phyloP scores from a whole-genome alignment of 1,284 basidiomycete genomes.

The Trichosporon coremiiforme region DNA sequence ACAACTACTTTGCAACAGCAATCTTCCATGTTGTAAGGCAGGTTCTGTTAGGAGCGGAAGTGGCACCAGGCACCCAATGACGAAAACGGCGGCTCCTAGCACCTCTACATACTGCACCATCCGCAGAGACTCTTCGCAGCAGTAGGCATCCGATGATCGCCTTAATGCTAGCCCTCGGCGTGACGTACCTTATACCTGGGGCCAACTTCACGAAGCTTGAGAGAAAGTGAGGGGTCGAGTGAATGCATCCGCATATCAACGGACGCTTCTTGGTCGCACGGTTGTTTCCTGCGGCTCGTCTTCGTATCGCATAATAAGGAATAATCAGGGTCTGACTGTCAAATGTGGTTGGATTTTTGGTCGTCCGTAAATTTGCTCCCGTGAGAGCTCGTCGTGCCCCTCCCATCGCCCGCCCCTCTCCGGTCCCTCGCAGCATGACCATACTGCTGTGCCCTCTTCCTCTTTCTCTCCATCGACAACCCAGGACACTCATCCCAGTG shows the following conservation, averaged over 20 bases:
- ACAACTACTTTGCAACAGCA: no score
- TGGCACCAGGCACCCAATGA: not conserved
- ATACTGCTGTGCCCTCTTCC: constrained; percentile 9
- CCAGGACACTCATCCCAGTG: constrained; percentile 24
- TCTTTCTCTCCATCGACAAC: constrained; percentile 15
- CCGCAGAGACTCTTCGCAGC: no score
- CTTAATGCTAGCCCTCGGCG: no score
- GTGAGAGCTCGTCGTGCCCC: not conserved
- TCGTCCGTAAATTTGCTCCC: constrained; percentile 10
- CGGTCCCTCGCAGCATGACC: constrained; percentile 8
- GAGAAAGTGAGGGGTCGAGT: no score
- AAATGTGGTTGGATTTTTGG: constrained; percentile 17
- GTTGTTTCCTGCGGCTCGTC: not conserved
- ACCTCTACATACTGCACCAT: no score
- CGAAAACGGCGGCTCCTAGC: not conserved
- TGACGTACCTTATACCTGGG: no score
- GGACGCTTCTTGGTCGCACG: no score
- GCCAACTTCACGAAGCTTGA: no score
- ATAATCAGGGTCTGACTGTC: not conserved
- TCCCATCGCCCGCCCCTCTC: not conserved
- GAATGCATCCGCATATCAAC: no score
- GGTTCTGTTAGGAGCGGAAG: not conserved
- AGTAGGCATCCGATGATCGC: no score
- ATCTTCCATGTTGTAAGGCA: no score
- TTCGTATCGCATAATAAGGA: not conserved